These are phyloP conservation scores for Suillus weaverae DNA, from an alignment of 768 basidiomycete species.

Conservation along the genomic window DNA sequence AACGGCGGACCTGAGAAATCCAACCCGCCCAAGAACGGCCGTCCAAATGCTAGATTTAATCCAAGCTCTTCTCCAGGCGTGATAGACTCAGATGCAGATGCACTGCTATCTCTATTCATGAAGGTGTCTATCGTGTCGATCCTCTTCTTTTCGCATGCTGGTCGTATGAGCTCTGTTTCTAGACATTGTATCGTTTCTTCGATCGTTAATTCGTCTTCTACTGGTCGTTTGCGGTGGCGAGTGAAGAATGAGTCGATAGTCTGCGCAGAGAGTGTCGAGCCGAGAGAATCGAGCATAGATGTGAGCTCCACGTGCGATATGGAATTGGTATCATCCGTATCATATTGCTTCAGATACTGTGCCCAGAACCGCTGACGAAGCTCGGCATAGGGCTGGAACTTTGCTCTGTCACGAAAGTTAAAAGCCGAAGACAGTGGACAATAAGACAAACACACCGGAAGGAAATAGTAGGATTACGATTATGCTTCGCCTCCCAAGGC, in stretches of 20 bases:
- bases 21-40: conserved; percentile 49
- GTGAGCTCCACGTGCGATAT: conserved; percentile 86
- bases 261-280: conserved; percentile 79
- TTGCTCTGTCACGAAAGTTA: conserved; percentile 54
- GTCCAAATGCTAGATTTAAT: conserved; percentile 25
- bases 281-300: conserved; percentile 95
- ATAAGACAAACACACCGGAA: conserved; percentile 51
- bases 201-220: conserved; percentile 69
- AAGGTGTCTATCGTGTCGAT: conserved; percentile 49
- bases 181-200: conserved; percentile 83
- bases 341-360: conserved; percentile 87
- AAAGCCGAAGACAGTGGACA: not conserved
- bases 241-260: conserved; percentile 86
- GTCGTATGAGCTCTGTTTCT: conserved; percentile 79
- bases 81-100: conserved; percentile 26
- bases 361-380: conserved; percentile 90
- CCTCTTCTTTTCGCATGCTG: conserved; percentile 67
- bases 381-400: conserved; percentile 93
- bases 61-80: conserved; percentile 49
- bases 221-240: conserved; percentile 60
- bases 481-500: conserved; percentile 71
- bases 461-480: conserved; percentile 67
- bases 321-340: conserved; percentile 74
- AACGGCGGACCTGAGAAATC: conserved; percentile 62
- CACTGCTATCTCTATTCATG: conserved; percentile 45